These are phyloP conservation scores for Amanita rubescens DNA, from an alignment of 768 basidiomycete genomes.

Conservation along the genomic window DNA sequence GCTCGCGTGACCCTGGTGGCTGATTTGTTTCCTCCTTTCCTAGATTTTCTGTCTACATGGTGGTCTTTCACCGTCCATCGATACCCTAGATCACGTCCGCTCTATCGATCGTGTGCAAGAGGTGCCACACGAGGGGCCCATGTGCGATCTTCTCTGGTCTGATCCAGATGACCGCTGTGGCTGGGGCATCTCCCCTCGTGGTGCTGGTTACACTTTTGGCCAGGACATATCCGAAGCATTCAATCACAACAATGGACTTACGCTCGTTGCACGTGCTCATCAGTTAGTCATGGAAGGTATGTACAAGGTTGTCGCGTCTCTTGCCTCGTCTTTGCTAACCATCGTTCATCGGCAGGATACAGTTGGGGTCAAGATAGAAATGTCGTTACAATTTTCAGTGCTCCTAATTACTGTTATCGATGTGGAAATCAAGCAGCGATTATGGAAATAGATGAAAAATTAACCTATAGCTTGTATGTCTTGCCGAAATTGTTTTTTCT, in stretches of 20 bases:
- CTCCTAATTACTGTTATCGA: conserved; percentile 99
- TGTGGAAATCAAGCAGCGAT: conserved; percentile 99
- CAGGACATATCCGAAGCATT: conserved; percentile 99
- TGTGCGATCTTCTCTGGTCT: conserved; percentile 99
- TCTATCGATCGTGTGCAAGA: conserved; percentile 99
- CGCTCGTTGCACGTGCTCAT: conserved; percentile 90
- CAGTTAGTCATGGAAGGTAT: conserved; percentile 95
- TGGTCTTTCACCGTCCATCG: conserved; percentile 96
- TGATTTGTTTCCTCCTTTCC: neutral
- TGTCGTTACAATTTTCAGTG: conserved; percentile 99
- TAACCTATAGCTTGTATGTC: conserved; percentile 89
- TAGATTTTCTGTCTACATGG: conserved; percentile 99
- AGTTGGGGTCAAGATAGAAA: conserved; percentile 99
- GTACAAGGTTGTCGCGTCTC: conserved; percentile 17
- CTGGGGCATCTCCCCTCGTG: conserved; percentile 98
- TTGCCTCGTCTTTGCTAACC: neutral
- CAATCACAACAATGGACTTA: conserved; percentile 98
- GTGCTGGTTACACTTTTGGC: conserved; percentile 98
- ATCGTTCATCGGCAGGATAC: conserved; percentile 44
- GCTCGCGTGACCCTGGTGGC: neutral
- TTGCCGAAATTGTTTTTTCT: conserved; percentile 3
- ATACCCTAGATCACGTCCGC: conserved; percentile 98
- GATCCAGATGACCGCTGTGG: conserved; percentile 99
- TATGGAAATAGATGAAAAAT: conserved; percentile 99
- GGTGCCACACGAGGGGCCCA: conserved; percentile 98